Base-by-base conservation (phyloP, 495 filamentous ascomycete species). In the Penicillium robsamsonii region DNA sequence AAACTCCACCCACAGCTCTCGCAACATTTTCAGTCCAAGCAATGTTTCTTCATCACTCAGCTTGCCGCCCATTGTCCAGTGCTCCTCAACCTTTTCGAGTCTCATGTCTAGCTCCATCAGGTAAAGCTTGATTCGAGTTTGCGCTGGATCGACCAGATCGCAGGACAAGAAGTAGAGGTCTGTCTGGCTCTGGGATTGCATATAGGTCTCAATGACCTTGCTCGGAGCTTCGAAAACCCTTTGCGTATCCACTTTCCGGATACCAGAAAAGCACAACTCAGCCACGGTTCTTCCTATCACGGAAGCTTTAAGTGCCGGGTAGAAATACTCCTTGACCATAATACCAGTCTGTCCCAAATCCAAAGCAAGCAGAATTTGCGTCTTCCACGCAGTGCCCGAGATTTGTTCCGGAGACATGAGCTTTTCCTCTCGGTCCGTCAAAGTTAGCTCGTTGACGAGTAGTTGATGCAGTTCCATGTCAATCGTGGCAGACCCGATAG, bases 41-140 rank as follows among this genome's bases (percentile, higher is more conserved):
- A 25, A 3, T 0, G 18, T 50, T 20, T 50, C 33, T 7, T 50
- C 31, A 4, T 37, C 47, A 2, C 1, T 38, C 4, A 50, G 47
- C 11, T 15, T 15, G 18, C 47, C 47, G 5, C 47, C 47, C 12
- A 50, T 37, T 17, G 47, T 38, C 47, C 47, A 50, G 20, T 38
- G 31, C 10, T 50, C 47, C 20, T 37, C 47, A 3, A 25, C 30
- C 20, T 50, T 50, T 20, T 10, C 47, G 2, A 48, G 1, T 4
- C 46, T 48, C 46, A 48, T 48, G 9, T 48, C 46, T 4, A 48
- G 33, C 15, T 56, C 44, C 13, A 25, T 25, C 0, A 57, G 4
- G 44, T 61, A 61, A 5, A 61, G 4, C 30, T 61, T 61, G 50
- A 54, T 40, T 22, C 59, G 35, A 4, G 59, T 46, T 18, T 1